Evolutionary conservation across 2,329 filamentous ascomycete genomes (phyloP).

Genomic region (Cladosporium sp.): DNA sequence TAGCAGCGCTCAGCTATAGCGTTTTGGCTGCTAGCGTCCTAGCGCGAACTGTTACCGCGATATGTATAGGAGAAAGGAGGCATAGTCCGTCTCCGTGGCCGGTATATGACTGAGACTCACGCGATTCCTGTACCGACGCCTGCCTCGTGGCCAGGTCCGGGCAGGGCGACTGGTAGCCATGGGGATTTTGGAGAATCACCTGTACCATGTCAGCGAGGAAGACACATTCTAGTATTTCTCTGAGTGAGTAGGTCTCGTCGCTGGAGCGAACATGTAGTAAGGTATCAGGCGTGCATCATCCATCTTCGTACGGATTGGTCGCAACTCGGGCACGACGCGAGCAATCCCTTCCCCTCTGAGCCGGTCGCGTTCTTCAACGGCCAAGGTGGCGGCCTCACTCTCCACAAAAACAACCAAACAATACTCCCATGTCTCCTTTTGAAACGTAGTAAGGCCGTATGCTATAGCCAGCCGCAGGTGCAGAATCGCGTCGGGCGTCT

Average conservation of each 20-base stretch:
- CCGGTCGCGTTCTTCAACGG: conserved; percentile 1
- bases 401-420: not conserved
- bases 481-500: not conserved
- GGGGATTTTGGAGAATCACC: not conserved
- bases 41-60: not conserved
- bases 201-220: not conserved
- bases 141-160: not conserved
- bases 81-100: not conserved
- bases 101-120: not conserved
- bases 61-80: conserved; percentile 2
- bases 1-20: not conserved
- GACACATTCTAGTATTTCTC: too few relatives aligned
- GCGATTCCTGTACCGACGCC: not conserved
- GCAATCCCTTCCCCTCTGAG: not conserved
- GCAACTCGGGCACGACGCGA: not conserved
- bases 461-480: not conserved
- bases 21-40: not conserved
- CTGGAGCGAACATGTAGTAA: not conserved
- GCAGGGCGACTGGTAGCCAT: conserved; percentile 1
- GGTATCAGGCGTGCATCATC: too few relatives aligned
- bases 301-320: too few relatives aligned
- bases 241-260: not conserved
- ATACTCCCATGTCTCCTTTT: not conserved
- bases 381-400: not conserved
- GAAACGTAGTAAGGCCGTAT: not conserved